Percentiles rank a stretch among this genome's conserved stretches.
phyloP scores from a whole-genome alignment of 208 protist genomes.

The Leptomonas seymouri region DNA sequence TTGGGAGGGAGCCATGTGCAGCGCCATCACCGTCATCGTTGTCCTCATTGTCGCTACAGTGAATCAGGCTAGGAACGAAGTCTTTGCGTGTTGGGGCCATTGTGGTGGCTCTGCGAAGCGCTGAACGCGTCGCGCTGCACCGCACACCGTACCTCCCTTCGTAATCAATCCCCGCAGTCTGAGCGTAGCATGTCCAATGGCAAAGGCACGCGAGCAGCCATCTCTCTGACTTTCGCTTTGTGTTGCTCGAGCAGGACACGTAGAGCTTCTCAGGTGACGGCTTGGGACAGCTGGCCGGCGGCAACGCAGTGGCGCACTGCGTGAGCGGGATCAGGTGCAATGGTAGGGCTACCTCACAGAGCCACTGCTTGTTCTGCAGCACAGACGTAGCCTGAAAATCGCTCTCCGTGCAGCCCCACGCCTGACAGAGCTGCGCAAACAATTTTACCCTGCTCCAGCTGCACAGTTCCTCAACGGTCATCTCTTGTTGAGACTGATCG shows the following conservation, averaged over 20 bases:
- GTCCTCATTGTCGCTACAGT: no score
- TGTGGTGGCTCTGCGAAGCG: not conserved
- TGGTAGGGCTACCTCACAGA: not conserved
- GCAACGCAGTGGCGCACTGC: not conserved
- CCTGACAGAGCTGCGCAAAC: not conserved
- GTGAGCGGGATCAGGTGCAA: not conserved
- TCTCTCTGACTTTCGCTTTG: not conserved
- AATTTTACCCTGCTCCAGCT: not conserved
- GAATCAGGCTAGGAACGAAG: not conserved
- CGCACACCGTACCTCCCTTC: not conserved
- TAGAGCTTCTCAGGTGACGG: no score
- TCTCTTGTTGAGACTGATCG: not conserved
- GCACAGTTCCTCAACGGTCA: not conserved
- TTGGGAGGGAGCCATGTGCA: no score
- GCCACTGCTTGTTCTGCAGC: not conserved
- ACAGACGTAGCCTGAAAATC: not conserved
- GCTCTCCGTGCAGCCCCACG: not conserved
- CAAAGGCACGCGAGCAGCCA: not conserved
- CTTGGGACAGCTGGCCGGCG: not conserved
- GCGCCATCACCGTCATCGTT: no score
- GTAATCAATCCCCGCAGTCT: not conserved
- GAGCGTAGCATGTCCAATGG: conserved; percentile 1
- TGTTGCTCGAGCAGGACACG: not conserved
- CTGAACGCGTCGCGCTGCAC: not conserved
- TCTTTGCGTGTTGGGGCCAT: not conserved